Evolutionary conservation across 2,329 filamentous ascomycete genomes (phyloP), one percentile per base, ranked within the genome.

Genomic region (Aureobasidium mangrovei): DNA sequence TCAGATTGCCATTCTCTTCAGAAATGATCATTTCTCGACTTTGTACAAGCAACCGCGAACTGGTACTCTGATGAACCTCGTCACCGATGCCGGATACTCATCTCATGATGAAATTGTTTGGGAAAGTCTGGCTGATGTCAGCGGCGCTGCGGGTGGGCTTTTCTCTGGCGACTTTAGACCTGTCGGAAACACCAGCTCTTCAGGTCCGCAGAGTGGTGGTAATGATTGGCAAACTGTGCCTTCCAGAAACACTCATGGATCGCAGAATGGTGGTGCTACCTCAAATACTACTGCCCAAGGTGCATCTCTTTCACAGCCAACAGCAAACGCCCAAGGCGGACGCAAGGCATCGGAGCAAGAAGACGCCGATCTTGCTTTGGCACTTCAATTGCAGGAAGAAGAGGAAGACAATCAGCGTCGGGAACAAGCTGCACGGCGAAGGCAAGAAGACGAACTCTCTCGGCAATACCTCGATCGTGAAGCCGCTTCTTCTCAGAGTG

Each of bases 21-120:
- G 93, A 28, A 98, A 98, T 63, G 91, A 98, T 65, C 93, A 98
- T 67, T 98, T 98, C 65, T 90, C 89, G 40, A 97, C 91, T 0
- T 70, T 98, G 0, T 95, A 95, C 70, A 88, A 91, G 57, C 89
- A 97, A 62, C 89, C 91, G 0, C 74, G 83, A 42, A 88, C 84
- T 0, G 77, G 82, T 39, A 79, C 87, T 60, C 77, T 97, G 1
- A 80, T 91, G 59, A 89, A 87, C 0, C 74, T 98, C 3, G 90
- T 98, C 10, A 97, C 93, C 0, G 93, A 98, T 66, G 86, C 89
- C 28, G 93, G 93, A 0, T 98, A 95, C 64, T 84, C 86, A 8
- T 80, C 78, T 7, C 89, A 96, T 61, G 85, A 90, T 12, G 91
- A 97, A 66, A 83, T 98, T 9, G 88, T 98, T 0, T 98, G 93